Base-by-base conservation (phyloP, 176 grass and related monocot genomes). In the Canna indica region DNA sequence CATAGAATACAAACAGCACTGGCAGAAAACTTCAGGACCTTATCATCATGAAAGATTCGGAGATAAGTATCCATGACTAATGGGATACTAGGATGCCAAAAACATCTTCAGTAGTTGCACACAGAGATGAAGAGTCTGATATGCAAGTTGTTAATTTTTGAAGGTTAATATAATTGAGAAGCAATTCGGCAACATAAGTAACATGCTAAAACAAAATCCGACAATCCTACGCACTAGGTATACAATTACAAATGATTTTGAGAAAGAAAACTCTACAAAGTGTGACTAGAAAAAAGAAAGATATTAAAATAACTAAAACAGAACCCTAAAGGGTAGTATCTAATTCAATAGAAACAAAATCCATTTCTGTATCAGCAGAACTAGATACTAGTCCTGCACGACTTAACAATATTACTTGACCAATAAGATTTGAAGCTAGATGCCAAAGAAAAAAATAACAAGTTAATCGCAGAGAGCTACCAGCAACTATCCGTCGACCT, bases 401-500 rank as follows among this genome's bases (percentile, higher is more conserved):
- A n/a, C n/a, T n/a, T n/a, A n/a, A n/a, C n/a, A n/a, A n/a, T n/a
- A n/a, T n/a, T n/a, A n/a, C n/a, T n/a, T n/a, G n/a, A 36, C 35
- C 20, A 16, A 41, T 9, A 18, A 33, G 13, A 16, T n/a, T 34
- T 32, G 18, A 36, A 35, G 25, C 44, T 38, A 8, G 1, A n/a
- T 30, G 59, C 50, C n/a, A n/a, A n/a, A n/a, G n/a, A n/a, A n/a
- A 36, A 31, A 15, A 6, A 18, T 4, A 27, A 35, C 3, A 14
- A 36, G 59, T 15, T 2, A 42, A 34, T 59, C 10, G 15, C 4
- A 8, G 45, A 29, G 8, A 69, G 44, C 67, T 79, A 91, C 88
- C 87, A n/a, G 89, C 86, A 54, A 99, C 82, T 50, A 99, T 99
- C 64, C 94, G 86, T 50, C 84, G 94, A 35, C 82, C 82, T 26